Percentiles rank a stretch among this genome's conserved stretches.
Evolutionary conservation across 192 early-diverging fungal genomes (phyloP).

Genomic region (Coemansia furcata): DNA sequence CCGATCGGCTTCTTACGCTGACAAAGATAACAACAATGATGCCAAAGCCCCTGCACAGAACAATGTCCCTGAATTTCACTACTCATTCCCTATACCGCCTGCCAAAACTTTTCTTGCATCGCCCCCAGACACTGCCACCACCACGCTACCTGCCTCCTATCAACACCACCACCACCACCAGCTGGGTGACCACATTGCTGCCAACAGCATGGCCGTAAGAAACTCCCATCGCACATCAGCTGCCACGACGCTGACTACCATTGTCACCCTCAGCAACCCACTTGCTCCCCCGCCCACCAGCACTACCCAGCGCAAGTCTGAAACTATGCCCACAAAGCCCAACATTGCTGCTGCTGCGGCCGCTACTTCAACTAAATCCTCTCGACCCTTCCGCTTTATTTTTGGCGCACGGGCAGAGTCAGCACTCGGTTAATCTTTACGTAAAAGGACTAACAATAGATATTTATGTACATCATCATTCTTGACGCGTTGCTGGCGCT

Average conservation of each 20-base stretch:
- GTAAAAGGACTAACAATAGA: neutral
- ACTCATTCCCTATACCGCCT: neutral
- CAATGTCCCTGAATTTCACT: neutral
- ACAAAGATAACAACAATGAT: neutral
- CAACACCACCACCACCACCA: neutral
- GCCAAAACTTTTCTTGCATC: neutral
- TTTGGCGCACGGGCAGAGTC: slow-evolving; percentile 7
- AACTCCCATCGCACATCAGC: slow-evolving; percentile 13
- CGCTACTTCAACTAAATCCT: neutral
- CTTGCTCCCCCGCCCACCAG: neutral
- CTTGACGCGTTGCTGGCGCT: neutral
- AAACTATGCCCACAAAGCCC: neutral
- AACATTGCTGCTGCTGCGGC: neutral
- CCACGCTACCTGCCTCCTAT: neutral
- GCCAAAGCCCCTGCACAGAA: neutral
- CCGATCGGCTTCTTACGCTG: neutral
- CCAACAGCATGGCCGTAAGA: neutral
- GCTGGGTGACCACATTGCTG: neutral
- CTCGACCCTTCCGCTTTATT: slow-evolving; percentile 6
- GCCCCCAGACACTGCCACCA: slow-evolving; percentile 18
- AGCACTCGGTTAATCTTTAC: slow-evolving; percentile 3
- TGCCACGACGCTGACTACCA: slow-evolving; percentile 17
- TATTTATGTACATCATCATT: neutral
- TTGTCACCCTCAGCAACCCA: slow-evolving; percentile 2
- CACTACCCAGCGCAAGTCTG: neutral